Percentiles rank a stretch among this genome's conserved stretches.
Conservation (phyloP, 176 grass and related monocot genomes). For the Dendrocalamus sinicus region DNA sequence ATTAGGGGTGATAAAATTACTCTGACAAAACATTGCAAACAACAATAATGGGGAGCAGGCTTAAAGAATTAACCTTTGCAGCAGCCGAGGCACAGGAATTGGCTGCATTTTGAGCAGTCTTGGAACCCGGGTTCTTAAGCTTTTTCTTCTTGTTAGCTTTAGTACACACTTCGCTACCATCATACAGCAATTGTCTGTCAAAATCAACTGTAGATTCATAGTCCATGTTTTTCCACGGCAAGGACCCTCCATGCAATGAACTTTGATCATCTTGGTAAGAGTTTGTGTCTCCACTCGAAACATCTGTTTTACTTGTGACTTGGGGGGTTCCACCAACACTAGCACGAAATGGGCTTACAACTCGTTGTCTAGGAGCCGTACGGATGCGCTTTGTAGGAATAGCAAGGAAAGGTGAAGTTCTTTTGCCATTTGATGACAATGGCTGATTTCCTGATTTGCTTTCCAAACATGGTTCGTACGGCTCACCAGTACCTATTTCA, state of each 20-base stretch:
- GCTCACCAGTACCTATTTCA: conserved; percentile 53
- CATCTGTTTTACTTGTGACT: conserved; percentile 81
- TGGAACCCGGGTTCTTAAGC: conserved; percentile 56
- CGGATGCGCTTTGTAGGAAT: conserved; percentile 81
- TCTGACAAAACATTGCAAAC: conserved; percentile 36
- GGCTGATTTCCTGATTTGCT: conserved; percentile 61
- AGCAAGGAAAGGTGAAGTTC: conserved; percentile 62
- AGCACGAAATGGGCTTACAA: conserved; percentile 59
- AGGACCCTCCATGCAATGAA: conserved; percentile 73
- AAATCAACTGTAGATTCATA: conserved; percentile 77
- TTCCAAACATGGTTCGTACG: conserved; percentile 70
- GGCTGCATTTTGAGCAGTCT: conserved; percentile 51
- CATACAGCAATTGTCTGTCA: conserved; percentile 59
- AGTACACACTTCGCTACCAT: conserved; percentile 54
- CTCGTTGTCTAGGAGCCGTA: conserved; percentile 70
- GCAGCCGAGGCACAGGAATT: conserved; percentile 54
- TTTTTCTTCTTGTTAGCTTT: conserved; percentile 95
- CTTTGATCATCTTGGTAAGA: conserved; percentile 87
- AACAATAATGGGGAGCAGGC: conserved; percentile 16
- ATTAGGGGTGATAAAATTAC: conserved; percentile 40
- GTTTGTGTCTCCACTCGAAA: conserved; percentile 88
- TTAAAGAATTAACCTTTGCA: conserved; percentile 65
- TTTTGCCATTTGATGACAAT: conserved; percentile 73
- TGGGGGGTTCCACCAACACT: conserved; percentile 42
- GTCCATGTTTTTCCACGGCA: conserved; percentile 68